These are phyloP conservation scores for Ormosia semicastrata DNA, from an alignment of 306 rosid species.

Conservation along the genomic window DNA sequence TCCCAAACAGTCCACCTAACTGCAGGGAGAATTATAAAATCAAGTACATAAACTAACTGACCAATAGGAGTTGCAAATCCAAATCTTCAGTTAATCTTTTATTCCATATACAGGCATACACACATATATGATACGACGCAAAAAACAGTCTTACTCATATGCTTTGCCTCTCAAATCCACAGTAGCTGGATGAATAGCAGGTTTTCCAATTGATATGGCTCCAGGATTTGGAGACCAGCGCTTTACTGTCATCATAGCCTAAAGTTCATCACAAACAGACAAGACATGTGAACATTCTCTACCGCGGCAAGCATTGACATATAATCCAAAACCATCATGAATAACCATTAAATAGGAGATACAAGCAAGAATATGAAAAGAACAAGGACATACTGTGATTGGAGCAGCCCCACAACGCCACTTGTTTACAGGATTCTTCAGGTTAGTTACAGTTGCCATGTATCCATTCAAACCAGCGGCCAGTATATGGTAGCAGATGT, in stretches of 20 bases:
- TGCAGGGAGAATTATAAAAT: not conserved
- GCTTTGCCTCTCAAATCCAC: constrained; percentile 98
- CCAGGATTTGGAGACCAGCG: constrained; percentile 93
- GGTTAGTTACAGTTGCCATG: constrained; percentile 89
- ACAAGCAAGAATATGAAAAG: not conserved
- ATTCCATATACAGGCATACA: not conserved
- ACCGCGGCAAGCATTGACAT: not conserved
- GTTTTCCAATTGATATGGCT: constrained; percentile 77
- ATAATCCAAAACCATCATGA: not conserved
- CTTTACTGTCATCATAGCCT: constrained; percentile 97
- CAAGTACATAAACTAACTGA: not conserved
- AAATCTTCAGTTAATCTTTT: not conserved
- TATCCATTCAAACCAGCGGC: constrained; percentile 94
- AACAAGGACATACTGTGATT: constrained; percentile 53
- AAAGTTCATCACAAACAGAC: constrained; percentile 21
- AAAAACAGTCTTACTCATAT: constrained; percentile 67
- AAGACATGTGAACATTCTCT: constrained; percentile 9
- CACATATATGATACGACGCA: not conserved
- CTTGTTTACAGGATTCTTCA: constrained; percentile 80
- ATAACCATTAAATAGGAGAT: not conserved
- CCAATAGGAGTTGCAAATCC: not conserved
- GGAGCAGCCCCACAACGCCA: constrained; percentile 98
- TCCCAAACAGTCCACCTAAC: not conserved
- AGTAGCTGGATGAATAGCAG: constrained; percentile 93
- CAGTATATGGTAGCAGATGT: constrained; percentile 85